A percentile compares a stretch with the other conserved stretches of the same genome.
These are phyloP conservation scores for Colletotrichum australisinense DNA, from an alignment of 2,329 filamentous ascomycete species.

Conservation along the genomic window DNA sequence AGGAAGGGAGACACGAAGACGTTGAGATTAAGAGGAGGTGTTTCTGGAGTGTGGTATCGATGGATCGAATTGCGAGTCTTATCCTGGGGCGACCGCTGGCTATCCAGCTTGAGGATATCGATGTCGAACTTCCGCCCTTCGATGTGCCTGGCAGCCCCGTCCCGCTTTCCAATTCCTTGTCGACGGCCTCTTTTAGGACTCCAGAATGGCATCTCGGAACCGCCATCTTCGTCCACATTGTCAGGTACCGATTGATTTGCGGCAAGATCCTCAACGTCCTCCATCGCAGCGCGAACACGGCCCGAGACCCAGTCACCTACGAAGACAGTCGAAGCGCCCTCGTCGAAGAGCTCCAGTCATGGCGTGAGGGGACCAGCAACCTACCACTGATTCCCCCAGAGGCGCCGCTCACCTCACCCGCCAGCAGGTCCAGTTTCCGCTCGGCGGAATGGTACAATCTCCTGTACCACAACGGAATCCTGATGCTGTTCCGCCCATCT, in stretches of 20 bases:
- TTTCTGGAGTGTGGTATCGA: slow-evolving; percentile 55
- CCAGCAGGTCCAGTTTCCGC: slow-evolving; percentile 51
- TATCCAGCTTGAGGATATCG: slow-evolving; percentile 53
- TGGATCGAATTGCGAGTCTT: slow-evolving; percentile 50
- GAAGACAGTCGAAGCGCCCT: slow-evolving; percentile 40
- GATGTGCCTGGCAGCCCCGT: slow-evolving; percentile 33
- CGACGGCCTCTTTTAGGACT: not conserved
- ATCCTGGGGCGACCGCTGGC: slow-evolving; percentile 53
- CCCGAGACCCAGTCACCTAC: slow-evolving; percentile 26
- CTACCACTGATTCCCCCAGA: slow-evolving; percentile 44
- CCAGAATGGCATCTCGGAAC: slow-evolving; percentile 36
- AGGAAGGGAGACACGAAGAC: slow-evolving; percentile 35
- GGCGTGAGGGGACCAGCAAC: slow-evolving; percentile 42
- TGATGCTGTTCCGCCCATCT: slow-evolving; percentile 56
- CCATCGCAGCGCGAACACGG: slow-evolving; percentile 43
- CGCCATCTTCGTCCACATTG: slow-evolving; percentile 51
- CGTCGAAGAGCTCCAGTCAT: slow-evolving; percentile 44
- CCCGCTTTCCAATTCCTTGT: not conserved
- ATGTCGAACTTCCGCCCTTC: slow-evolving; percentile 47
- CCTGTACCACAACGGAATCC: slow-evolving; percentile 54
- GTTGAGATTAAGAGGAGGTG: slow-evolving; percentile 51
- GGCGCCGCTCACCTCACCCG: slow-evolving; percentile 28
- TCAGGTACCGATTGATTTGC: slow-evolving; percentile 53
- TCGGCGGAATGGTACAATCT: slow-evolving; percentile 55
- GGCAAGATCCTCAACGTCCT: slow-evolving; percentile 50